Conservation (phyloP, 169 alveolate genomes). For the Plasmodium gallinaceum region DNA sequence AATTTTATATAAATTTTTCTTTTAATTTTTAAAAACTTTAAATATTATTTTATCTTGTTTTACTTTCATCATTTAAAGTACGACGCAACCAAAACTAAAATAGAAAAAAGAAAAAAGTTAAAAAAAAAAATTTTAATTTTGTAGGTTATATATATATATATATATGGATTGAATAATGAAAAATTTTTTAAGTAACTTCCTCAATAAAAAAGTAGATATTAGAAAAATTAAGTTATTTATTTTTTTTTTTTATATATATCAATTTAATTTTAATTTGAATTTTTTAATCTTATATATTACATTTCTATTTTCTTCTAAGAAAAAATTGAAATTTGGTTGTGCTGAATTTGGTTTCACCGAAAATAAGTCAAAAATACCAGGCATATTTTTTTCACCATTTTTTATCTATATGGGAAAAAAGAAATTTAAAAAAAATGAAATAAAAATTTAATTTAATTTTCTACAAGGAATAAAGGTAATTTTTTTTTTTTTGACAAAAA, state of each 20-base stretch:
- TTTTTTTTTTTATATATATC: background rate
- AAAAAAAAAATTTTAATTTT: background rate
- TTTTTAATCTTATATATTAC: conserved; percentile 11
- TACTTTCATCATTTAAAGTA: conserved; percentile 48
- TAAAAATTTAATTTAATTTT: conserved; percentile 4
- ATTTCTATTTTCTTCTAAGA: conserved; percentile 53
- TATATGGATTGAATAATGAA: background rate
- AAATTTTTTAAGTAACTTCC: too few species aligned
- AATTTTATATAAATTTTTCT: conserved; percentile 4
- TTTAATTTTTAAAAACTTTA: background rate
- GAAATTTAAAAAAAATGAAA: background rate
- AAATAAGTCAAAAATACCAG: conserved; percentile 32
- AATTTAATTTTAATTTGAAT: background rate
- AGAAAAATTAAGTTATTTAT: background rate
- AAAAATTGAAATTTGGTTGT: conserved; percentile 48
- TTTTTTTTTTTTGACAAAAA: background rate
- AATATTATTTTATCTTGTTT: background rate
- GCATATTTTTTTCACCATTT: conserved; percentile 29
- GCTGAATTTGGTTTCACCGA: conserved; percentile 17
- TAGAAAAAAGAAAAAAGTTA: background rate
- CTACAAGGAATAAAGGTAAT: background rate
- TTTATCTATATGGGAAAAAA: conserved; percentile 8
- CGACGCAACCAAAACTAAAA: conserved; percentile 44
- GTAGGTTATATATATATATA: background rate
- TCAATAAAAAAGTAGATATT: too few species aligned